Evolutionary conservation across 176 grass and related monocot genomes (phyloP), one percentile per base, ranked within the genome.

Genomic region (Oryza longistaminata): DNA sequence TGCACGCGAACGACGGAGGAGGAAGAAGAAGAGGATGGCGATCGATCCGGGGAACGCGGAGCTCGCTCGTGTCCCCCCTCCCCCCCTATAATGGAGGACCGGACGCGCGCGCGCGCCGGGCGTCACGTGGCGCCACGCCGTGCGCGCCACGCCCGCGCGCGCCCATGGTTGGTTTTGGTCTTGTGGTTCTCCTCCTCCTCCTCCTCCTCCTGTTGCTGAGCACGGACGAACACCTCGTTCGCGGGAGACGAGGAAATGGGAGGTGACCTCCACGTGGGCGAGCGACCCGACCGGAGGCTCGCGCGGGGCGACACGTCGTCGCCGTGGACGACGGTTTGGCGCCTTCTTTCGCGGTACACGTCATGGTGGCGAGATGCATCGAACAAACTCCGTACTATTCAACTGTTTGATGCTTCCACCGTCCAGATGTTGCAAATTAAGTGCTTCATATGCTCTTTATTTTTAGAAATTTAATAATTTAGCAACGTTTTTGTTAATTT

Each of bases 101-200:
- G 50, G 75, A 61, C 64, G 33, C 11, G 10, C 5, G 34, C 34
- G 7, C 14, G 13, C 4, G 50, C 3, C 21, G 29, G 29, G 45
- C 14, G 8, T 37, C 35, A 85, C 88, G 91, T 90, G 91, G 85
- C 88, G 74, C 78, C 60, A 4, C 15, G 43, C 31, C 24, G 34
- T 68, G 14, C 45, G 7, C 58, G 58, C 58, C 58, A 62, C 58
- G 58, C 52, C n/a, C 9, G 39, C 39, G 58, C 52, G 58, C 8
- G 39, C 39, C 39, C 39, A 40, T 40, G 39, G 39, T 5, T 68
- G 70, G 78, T 40, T 43, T 68, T 68, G 45, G 77, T 31, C 50
- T 81, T 16, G 61, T 75, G 43, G n/a, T 53, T 48, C 13, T 66
- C 42, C 19, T n/a, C 26, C 11, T 1, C 46, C 10, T 7, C 27